phyloP scores from a whole-genome alignment of 2,329 filamentous ascomycete genomes.

The Teratosphaeria epicoccoides region DNA sequence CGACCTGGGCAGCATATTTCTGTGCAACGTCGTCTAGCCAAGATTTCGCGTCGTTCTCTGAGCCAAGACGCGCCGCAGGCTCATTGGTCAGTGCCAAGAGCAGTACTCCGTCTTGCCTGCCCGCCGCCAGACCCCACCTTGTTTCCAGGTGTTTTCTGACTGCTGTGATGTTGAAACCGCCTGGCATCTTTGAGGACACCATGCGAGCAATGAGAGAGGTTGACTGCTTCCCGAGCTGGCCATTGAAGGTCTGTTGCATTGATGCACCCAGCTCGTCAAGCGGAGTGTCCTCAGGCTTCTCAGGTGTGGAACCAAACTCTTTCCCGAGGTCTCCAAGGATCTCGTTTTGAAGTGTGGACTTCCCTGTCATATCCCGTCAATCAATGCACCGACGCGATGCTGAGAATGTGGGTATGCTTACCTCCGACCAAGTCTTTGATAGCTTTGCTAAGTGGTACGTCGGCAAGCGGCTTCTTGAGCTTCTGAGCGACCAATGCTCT shows the following conservation, averaged over 20 bases:
- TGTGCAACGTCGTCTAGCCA: slow-evolving; percentile 82
- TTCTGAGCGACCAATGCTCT: slow-evolving; percentile 89
- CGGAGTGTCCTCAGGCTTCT: slow-evolving; percentile 96
- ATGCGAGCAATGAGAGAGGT: slow-evolving; percentile 84
- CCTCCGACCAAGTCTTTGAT: slow-evolving; percentile 98
- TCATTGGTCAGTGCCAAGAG: slow-evolving; percentile 88
- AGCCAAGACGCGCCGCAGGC: slow-evolving; percentile 74
- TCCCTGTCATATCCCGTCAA: slow-evolving; percentile 47
- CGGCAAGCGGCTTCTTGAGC: slow-evolving; percentile 82
- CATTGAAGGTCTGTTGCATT: slow-evolving; percentile 98
- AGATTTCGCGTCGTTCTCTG: slow-evolving; percentile 81
- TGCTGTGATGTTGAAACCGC: slow-evolving; percentile 96
- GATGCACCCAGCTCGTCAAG: slow-evolving; percentile 88
- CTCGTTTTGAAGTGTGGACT: slow-evolving; percentile 97
- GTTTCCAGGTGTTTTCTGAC: slow-evolving; percentile 92
- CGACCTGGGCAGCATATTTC: slow-evolving; percentile 76
- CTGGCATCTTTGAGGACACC: slow-evolving; percentile 98
- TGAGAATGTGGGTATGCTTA: slow-evolving; percentile 39
- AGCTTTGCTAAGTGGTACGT: slow-evolving; percentile 87
- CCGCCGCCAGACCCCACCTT: slow-evolving; percentile 76
- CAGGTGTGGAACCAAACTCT: slow-evolving; percentile 94
- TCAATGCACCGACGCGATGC: neutral
- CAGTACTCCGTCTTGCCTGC: slow-evolving; percentile 83
- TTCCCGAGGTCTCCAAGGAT: slow-evolving; percentile 96
- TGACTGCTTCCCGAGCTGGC: slow-evolving; percentile 93